Conservation (phyloP, 805 yeast species). For the Yarrowia sp. region DNA sequence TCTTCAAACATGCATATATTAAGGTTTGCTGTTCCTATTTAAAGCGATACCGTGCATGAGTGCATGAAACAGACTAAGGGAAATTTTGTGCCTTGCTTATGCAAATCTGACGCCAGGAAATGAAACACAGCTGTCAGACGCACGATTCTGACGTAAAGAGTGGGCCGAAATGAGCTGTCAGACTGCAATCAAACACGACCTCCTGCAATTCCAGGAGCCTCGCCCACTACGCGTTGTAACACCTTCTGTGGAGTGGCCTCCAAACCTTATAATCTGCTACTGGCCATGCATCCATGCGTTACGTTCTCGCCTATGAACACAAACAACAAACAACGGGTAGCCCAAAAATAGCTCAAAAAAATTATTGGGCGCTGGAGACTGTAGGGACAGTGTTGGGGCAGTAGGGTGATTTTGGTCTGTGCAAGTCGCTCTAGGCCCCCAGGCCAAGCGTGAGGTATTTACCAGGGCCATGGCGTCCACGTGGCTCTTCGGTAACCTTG, state of each 20-base stretch:
- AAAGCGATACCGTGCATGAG: conserved; percentile 4
- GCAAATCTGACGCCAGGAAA: too few relatives aligned
- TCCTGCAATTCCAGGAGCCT: too few relatives aligned
- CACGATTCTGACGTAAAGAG: too few relatives aligned
- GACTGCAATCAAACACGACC: too few relatives aligned
- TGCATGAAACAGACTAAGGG: neutral
- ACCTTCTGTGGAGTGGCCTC: too few relatives aligned
- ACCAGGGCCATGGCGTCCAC: neutral
- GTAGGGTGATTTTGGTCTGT: too few relatives aligned
- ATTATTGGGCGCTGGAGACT: too few relatives aligned
- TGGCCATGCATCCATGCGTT: neutral
- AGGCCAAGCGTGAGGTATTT: neutral
- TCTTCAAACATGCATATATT: neutral
- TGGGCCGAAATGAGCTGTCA: neutral
- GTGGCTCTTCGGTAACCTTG: neutral
- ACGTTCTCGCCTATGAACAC: neutral
- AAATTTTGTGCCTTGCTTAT: neutral
- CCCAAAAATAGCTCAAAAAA: neutral
- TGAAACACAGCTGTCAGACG: too few relatives aligned
- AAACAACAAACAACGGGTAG: neutral
- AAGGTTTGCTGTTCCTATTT: neutral
- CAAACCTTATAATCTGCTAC: too few relatives aligned
- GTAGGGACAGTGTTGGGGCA: too few relatives aligned
- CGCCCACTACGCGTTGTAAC: too few relatives aligned
- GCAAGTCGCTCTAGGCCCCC: too few relatives aligned